Evolutionary conservation across 129 eudicot species (phyloP).

Genomic region (Tagetes patula): DNA sequence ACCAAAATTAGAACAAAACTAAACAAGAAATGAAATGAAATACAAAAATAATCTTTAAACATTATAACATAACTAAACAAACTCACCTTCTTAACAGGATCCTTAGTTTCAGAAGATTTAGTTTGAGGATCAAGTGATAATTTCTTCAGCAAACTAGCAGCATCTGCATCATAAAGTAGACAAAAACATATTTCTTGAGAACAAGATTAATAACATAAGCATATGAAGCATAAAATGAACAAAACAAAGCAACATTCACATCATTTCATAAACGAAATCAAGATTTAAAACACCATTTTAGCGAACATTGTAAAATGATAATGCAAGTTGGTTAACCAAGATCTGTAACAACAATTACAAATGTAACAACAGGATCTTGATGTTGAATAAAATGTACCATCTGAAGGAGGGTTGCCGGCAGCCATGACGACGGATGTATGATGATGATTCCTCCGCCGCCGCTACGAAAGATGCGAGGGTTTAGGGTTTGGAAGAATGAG

Average conservation of each 20-base stretch:
- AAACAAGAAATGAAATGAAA: not conserved
- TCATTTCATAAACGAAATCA: too few species aligned
- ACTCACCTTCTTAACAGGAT: conserved; percentile 65
- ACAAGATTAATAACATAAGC: not conserved
- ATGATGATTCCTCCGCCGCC: conserved; percentile 26
- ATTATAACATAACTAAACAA: not conserved
- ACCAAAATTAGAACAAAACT: too few species aligned
- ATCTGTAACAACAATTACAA: too few species aligned
- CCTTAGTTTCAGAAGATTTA: conserved; percentile 53
- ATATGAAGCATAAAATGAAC: not conserved
- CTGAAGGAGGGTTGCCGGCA: conserved; percentile 58
- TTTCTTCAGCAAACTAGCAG: conserved; percentile 73
- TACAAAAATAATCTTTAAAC: not conserved
- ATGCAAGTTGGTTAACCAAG: too few species aligned
- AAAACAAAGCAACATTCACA: too few species aligned
- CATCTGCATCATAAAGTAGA: conserved; percentile 46
- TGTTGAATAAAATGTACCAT: conserved; percentile 49
- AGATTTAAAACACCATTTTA: too few species aligned
- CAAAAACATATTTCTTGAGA: conserved; percentile 4
- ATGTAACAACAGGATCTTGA: too few species aligned
- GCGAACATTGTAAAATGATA: too few species aligned
- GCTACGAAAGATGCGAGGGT: conserved; percentile 44
- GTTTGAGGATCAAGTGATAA: conserved; percentile 64
- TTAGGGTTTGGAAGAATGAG: conserved; percentile 48
- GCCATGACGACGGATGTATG: conserved; percentile 42